Base-by-base conservation (phyloP, 1,139 yeast genomes). In the Blastobotrys petasosporus region DNA sequence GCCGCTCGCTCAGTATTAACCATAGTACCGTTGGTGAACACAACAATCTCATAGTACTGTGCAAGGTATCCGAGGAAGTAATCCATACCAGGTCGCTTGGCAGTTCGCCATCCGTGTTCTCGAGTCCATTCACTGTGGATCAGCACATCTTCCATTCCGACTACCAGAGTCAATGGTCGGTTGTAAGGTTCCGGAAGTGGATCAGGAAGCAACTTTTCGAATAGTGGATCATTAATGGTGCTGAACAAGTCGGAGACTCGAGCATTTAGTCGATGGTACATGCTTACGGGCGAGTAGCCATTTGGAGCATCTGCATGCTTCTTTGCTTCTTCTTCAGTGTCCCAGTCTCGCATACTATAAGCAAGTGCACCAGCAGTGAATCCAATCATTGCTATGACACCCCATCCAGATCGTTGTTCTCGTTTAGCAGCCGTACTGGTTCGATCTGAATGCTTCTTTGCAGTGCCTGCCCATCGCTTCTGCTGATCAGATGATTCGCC, bases 81-180 rank as follows among this genome's bases (percentile, higher is more conserved):
- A 68, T 94, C 98, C 52, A 87, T 80, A 50, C 98, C 99, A 37
- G 98, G 98, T 71, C 99, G 85, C 74, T 94, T 94, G 38, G 95
- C 97, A 16, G 97, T 92, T 71, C 95, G 82, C 99, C 99, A 92
- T 45, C 98, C 98, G 63, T 82, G 76, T 66, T 86, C 80, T 56
- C 88, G 80, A 50, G 85, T 79, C 98, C 98, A 92, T 51, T 83
- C 86, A 40, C 95, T 82, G 67, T 92, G 96, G 51, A 90, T 79
- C 64, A 92, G 76, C 52, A 92, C 73, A 62, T 92, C 98, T 57
- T 92, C 98, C 59, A 92, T 75, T 25, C 88, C 83, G 55, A 92
- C 69, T 4, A 92, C 97, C 56, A 92, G 73, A 2, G 99, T 92
- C 64, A 85, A 71, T 34, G 97, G 96, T 62, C 96, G 83, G 62